Evolutionary conservation across 805 yeast species (phyloP), one percentile per base, ranked within the genome.

Genomic region (Hemisphaericaspora nanyangensis): DNA sequence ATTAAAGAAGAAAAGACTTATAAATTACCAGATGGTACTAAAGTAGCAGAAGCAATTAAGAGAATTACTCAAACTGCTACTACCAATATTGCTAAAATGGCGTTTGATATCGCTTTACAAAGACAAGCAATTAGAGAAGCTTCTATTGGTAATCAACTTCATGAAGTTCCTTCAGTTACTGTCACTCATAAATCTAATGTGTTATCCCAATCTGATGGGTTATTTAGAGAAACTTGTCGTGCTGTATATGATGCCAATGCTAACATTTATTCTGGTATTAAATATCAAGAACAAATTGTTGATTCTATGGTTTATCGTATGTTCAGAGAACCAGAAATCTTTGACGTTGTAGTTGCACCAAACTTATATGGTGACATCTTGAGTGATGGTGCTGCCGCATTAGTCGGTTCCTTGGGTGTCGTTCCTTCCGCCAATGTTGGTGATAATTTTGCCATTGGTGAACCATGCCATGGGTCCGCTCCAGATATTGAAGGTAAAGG

Each of bases 371-470:
- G 99, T 63, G 99, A 93, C 65, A 89, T 93, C 50, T 74, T 93
- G 53, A 84, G 95, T 48, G 98, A 90, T 61, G 98, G 97, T 68
- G 98, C 98, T 40, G 98, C 98, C 51, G 97, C 98, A 12, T 76
- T 90, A 41, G 96, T 91, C 42, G 99, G 99, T 36, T 91, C 98
- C 22, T 77, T 93, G 49, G 99, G 99, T 60, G 95, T 93, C 42
- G 97, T 93, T 41, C 98, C 99, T 56, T 84, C 95, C 39, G 98
- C 98, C 45, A 93, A 93, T 58, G 99, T 93, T 47, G 99, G 99
- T 56, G 96, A 89, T 60, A 68, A 75, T 61, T 91, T 93, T 60
- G 97, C 95, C 47, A 88, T 93, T 60, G 99, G 99, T 62, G 99
- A 93, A 71, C 99, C 99, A 60, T 90, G 97, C 61, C 99, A 93